These are phyloP conservation scores for Dalbergia oliveri DNA, from an alignment of 306 rosid genomes.

Conservation along the genomic window DNA sequence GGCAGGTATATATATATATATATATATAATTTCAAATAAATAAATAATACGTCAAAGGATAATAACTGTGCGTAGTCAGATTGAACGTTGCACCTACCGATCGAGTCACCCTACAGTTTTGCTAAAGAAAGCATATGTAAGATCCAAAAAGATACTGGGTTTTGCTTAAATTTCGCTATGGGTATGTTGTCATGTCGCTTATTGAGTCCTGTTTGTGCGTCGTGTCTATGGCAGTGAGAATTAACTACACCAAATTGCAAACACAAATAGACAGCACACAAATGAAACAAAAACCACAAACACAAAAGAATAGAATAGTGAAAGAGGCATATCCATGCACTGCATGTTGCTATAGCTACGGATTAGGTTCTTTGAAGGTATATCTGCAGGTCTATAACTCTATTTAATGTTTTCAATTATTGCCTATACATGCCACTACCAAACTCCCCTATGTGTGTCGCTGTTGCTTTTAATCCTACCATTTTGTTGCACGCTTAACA, in stretches of 20 bases:
- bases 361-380: slow-evolving; percentile 9
- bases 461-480: not conserved
- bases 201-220: not conserved
- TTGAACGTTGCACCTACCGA: slow-evolving; percentile 10
- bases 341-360: not conserved
- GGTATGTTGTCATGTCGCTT: slow-evolving; percentile 40
- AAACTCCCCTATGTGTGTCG: slow-evolving; percentile 12
- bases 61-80: slow-evolving; percentile 1
- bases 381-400: not conserved
- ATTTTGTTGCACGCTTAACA: slow-evolving; percentile 24
- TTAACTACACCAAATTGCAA: not conserved
- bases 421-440: slow-evolving; percentile 35
- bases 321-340: slow-evolving; percentile 17
- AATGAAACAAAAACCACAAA: no score
- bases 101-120: not conserved
- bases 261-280: slow-evolving; percentile 20
- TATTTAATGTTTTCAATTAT: slow-evolving; percentile 46
- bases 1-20: slow-evolving; percentile 2
- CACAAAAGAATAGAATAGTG: not conserved
- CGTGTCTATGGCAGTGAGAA: slow-evolving; percentile 30
- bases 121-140: slow-evolving; percentile 7
- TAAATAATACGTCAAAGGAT: slow-evolving; percentile 28
- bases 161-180: slow-evolving; percentile 45
- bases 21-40: slow-evolving; percentile 3
- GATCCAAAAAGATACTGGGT: slow-evolving; percentile 58